These are phyloP conservation scores for Phylloporus sp. DNA, from an alignment of 768 basidiomycete species.

Conservation along the genomic window DNA sequence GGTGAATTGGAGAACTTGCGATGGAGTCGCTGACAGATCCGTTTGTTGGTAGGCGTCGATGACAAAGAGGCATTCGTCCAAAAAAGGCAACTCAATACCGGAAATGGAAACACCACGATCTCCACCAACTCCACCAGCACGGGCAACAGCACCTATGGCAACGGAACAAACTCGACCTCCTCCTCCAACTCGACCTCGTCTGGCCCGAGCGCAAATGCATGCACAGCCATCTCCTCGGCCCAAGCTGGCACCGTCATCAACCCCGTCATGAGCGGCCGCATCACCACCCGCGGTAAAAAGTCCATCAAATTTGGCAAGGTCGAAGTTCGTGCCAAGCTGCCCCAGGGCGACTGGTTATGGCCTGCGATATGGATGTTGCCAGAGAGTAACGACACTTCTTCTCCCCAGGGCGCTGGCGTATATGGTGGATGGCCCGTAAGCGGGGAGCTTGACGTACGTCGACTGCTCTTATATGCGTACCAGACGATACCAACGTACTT, in stretches of 20 bases:
- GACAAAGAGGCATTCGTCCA: slow-evolving; percentile 27
- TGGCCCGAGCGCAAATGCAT: slow-evolving; percentile 22
- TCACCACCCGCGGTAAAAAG: slow-evolving; percentile 46
- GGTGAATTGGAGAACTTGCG: slow-evolving; percentile 4
- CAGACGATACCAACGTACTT: background rate
- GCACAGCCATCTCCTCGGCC: slow-evolving; percentile 40
- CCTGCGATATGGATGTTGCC: slow-evolving; percentile 33
- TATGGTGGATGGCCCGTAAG: slow-evolving; percentile 44
- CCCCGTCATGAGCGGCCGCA: slow-evolving; percentile 50
- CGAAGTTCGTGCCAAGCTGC: slow-evolving; percentile 58
- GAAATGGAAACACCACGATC: too few species aligned
- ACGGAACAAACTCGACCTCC: slow-evolving; percentile 19
- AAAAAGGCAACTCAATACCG: slow-evolving; percentile 28
- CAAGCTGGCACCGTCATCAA: slow-evolving; percentile 38
- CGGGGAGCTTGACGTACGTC: slow-evolving; percentile 56
- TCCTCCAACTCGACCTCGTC: slow-evolving; percentile 18
- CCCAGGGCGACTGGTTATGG: slow-evolving; percentile 43
- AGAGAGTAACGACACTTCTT: slow-evolving; percentile 18
- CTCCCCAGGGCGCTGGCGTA: slow-evolving; percentile 17
- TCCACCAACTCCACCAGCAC: too few species aligned
- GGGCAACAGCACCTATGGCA: background rate
- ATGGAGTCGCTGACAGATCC: background rate
- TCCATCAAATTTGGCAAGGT: slow-evolving; percentile 53
- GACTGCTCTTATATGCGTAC: background rate
- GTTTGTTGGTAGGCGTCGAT: slow-evolving; percentile 1